Base-by-base conservation (phyloP, 768 basidiomycete species). In the Agaricus blazei region DNA sequence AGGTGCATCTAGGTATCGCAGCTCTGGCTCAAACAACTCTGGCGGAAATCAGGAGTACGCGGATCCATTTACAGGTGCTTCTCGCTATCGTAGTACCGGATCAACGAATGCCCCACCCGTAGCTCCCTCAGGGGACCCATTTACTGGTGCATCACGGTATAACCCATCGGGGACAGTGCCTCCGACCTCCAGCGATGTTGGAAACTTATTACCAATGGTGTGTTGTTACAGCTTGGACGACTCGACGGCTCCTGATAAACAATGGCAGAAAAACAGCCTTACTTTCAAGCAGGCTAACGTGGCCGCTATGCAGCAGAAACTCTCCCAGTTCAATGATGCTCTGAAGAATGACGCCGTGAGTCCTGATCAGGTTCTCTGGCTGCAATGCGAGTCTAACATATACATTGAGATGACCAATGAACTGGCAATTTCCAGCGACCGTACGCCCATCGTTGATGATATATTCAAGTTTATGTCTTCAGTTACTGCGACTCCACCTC, bases 201-300 rank as follows among this genome's bases (percentile, higher is more conserved):
- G 73, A n/a, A 74, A 68, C 27, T 68, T 84, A 47, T 66, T 87
- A 23, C 84, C 83, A 6, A 76, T 76, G 51, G 82, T 84, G 65
- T 43, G 77, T 67, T 15, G 12, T 29, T 38, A 44, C 34, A 8
- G 14, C 40, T 23, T 23, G 7, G 26, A 5, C 36, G 1, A 14
- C 43, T 7, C 15, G 36, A 24, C 31, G 38, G n/a, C 47, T 41
- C 31, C 41, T 54, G 8, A 59, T 29, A 12, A 36, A 37, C 34
- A 31, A 38, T 53, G 19, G 12, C 61, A 92, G 90, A 72, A 77
- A 42, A 82, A 78, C 38, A 75, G 78, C 42, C 78, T 92, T 19
- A 74, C 79, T n/a, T 96, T 98, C 75, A 91, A 89, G 60, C 90
- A 93, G 74, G 90, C 85, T 2, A 82, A 80, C 66, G 78, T 95